Percentiles rank a stretch among this genome's conserved stretches.
Conservation (phyloP, 2,329 filamentous ascomycete species). For the Pestalotiopsis fici region DNA sequence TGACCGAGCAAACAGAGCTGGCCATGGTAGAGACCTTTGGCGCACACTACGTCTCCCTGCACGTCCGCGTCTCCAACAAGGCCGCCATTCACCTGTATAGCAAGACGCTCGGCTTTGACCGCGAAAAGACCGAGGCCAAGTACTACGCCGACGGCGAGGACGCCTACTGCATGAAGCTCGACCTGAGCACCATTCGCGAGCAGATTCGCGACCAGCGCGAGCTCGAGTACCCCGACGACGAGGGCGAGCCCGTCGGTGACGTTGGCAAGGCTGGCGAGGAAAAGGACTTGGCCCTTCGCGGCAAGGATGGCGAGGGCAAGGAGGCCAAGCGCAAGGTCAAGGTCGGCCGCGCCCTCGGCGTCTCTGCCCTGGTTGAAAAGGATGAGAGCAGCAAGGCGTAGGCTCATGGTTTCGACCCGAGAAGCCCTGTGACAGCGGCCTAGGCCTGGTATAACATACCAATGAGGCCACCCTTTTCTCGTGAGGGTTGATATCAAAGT, state of each 20-base stretch:
- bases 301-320: constrained; percentile 21
- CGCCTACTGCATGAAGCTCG: constrained; percentile 90
- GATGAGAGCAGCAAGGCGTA: constrained; percentile 54
- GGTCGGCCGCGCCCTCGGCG: constrained; percentile 78
- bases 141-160: constrained; percentile 99
- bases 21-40: constrained; percentile 96
- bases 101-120: constrained; percentile 85
- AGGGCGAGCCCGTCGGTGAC: constrained; percentile 72
- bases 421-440: neutral
- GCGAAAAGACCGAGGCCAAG: constrained; percentile 82
- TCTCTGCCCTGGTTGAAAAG: constrained; percentile 76
- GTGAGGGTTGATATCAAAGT: neutral
- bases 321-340: constrained; percentile 80
- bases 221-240: constrained; percentile 39
- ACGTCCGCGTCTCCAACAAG: constrained; percentile 91
- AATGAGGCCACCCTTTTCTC: neutral
- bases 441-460: neutral
- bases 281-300: constrained; percentile 15
- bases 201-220: constrained; percentile 40
- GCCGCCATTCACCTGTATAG: constrained; percentile 92
- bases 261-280: constrained; percentile 54
- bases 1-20: constrained; percentile 59
- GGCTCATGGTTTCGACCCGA: neutral
- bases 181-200: constrained; percentile 63
- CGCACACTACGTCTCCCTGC: constrained; percentile 90